These are phyloP conservation scores for Erodium trifolium DNA, from an alignment of 441 rosid genomes.

Conservation along the genomic window DNA sequence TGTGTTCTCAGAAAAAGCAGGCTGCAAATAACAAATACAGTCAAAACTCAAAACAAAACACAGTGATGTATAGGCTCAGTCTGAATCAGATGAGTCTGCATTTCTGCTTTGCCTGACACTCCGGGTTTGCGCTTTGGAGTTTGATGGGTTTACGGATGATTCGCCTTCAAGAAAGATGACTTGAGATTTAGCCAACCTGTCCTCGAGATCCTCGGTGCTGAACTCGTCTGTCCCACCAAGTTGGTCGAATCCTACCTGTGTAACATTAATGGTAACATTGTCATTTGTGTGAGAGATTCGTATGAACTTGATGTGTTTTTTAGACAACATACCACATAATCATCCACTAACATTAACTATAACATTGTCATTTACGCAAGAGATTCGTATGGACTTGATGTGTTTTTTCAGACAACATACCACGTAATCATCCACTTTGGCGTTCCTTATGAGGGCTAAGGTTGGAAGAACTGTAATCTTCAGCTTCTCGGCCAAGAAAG, in stretches of 20 bases:
- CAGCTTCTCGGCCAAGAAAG: slow-evolving; percentile 80
- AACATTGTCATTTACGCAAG: too few species aligned
- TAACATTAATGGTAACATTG: background rate
- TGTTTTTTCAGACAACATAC: slow-evolving; percentile 26
- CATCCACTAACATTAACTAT: too few species aligned
- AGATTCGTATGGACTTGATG: background rate
- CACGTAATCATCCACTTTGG: slow-evolving; percentile 98
- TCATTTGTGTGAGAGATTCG: background rate
- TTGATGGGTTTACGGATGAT: slow-evolving; percentile 43
- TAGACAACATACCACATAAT: too few species aligned
- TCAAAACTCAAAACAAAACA: background rate
- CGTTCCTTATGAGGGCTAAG: slow-evolving; percentile 80
- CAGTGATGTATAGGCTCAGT: slow-evolving; percentile 20
- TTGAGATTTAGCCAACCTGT: slow-evolving; percentile 79
- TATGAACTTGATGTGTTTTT: background rate
- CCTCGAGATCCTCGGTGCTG: slow-evolving; percentile 81
- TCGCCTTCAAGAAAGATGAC: slow-evolving; percentile 76
- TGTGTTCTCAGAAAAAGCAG: too few species aligned
- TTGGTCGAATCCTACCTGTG: slow-evolving; percentile 84
- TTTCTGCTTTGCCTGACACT: slow-evolving; percentile 64
- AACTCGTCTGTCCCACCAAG: slow-evolving; percentile 94
- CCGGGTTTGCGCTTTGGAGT: slow-evolving; percentile 35
- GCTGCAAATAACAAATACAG: background rate
- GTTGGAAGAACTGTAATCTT: slow-evolving; percentile 90
- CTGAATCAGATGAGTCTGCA: slow-evolving; percentile 67